phyloP scores from a whole-genome alignment of 1,284 basidiomycete genomes.

The Fomitopsis pinicola region DNA sequence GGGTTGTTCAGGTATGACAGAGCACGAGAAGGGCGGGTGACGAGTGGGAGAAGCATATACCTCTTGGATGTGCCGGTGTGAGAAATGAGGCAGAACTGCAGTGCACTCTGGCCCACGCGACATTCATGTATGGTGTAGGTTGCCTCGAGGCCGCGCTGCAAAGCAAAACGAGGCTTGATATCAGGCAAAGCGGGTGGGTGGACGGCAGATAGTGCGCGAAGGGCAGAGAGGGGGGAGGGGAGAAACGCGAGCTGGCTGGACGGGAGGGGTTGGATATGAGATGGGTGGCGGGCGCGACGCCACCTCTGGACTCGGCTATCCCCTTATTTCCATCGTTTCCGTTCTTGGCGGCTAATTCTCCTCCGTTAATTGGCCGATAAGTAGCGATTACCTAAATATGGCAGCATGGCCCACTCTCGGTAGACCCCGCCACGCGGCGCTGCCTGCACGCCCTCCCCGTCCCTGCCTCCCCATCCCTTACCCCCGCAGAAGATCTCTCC shows the following conservation, averaged over 20 bases:
- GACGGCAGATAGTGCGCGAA: background rate
- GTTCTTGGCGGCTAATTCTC: conserved; percentile 1
- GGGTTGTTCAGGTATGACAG: conserved; percentile 12
- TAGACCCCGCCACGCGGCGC: background rate
- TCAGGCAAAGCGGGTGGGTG: background rate
- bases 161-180: background rate
- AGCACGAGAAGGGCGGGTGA: conserved; percentile 14
- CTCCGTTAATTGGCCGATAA: conserved; percentile 8
- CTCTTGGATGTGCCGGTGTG: conserved; percentile 9
- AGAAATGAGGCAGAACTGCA: conserved; percentile 10
- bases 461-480: background rate
- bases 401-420: background rate
- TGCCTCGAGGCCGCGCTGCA: conserved; percentile 21
- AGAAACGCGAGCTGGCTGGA: background rate
- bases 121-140: conserved; percentile 12
- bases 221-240: background rate
- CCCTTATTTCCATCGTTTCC: conserved; percentile 1
- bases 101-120: conserved; percentile 11
- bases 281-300: background rate
- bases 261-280: background rate
- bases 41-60: conserved; percentile 20
- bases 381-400: background rate
- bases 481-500: background rate
- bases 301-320: background rate
- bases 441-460: background rate